These are phyloP conservation scores for Panellus pusillus DNA, from an alignment of 768 basidiomycete genomes.

Conservation along the genomic window DNA sequence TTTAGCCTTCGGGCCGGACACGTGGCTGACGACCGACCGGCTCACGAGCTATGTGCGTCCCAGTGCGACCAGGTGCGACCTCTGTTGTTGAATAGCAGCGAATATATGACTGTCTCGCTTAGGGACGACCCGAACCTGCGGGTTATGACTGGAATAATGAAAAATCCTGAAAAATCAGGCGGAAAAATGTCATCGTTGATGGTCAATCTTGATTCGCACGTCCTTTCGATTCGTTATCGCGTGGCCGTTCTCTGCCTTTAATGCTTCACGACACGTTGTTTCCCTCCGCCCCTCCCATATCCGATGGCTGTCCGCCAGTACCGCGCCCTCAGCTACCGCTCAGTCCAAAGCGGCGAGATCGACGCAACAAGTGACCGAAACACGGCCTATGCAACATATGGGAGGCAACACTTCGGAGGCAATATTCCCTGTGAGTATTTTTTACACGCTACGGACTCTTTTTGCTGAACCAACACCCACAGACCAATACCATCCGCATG, in stretches of 20 bases:
- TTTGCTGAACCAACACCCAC: background rate
- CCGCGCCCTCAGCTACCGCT: background rate
- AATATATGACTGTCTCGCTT: too few relatives aligned
- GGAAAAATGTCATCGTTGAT: background rate
- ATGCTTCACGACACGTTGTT: constrained; percentile 1
- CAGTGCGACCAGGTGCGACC: too few relatives aligned
- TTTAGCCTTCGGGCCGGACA: constrained; percentile 4
- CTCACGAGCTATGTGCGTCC: background rate
- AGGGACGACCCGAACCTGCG: too few relatives aligned
- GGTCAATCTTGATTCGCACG: background rate
- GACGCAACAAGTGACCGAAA: background rate
- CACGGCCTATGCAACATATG: constrained; percentile 4
- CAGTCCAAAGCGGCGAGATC: too few relatives aligned
- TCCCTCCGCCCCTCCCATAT: background rate
- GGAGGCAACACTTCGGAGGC: constrained; percentile 5
- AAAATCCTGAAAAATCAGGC: too few relatives aligned
- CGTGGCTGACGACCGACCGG: constrained; percentile 8
- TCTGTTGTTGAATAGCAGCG: too few relatives aligned
- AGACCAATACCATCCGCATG: constrained; percentile 11
- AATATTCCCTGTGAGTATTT: constrained; percentile 9
- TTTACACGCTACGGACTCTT: constrained; percentile 11
- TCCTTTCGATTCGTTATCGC: constrained; percentile 5
- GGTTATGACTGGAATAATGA: too few relatives aligned
- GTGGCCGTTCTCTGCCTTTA: background rate
- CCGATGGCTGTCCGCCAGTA: constrained; percentile 10